A percentile compares a stretch with the other conserved stretches of the same genome.
phyloP scores from a whole-genome alignment of 1,284 basidiomycete genomes.

The Pholiota adiposa region DNA sequence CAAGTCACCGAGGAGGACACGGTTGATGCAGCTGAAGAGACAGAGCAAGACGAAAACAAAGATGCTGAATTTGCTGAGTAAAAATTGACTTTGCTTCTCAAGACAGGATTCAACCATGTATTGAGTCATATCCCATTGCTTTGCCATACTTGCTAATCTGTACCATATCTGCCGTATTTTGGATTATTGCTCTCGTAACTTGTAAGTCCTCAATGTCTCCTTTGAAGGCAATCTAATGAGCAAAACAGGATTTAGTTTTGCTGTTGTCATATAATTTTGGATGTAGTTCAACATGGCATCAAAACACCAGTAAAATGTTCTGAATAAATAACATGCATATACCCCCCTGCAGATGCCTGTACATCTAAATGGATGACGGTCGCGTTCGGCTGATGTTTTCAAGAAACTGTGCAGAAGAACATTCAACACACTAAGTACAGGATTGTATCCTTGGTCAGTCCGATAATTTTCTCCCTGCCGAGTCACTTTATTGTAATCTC shows the following conservation, averaged over 20 bases:
- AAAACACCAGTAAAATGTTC: neutral
- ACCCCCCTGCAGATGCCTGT: too few species aligned
- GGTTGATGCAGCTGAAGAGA: constrained; percentile 19
- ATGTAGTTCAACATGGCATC: neutral
- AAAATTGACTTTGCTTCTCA: neutral
- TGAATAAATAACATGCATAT: neutral
- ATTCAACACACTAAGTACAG: too few species aligned
- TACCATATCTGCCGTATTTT: neutral
- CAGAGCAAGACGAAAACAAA: constrained; percentile 13
- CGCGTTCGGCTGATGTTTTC: too few species aligned
- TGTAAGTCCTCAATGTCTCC: neutral
- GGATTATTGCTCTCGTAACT: neutral
- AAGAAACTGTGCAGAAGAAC: too few species aligned
- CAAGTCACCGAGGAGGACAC: neutral
- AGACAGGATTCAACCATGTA: too few species aligned
- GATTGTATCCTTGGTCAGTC: too few species aligned
- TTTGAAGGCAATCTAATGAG: neutral
- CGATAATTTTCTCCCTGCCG: too few species aligned
- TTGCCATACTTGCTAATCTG: neutral
- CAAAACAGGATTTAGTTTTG: neutral
- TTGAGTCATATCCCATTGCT: neutral
- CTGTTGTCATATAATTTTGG: neutral
- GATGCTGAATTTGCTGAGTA: neutral
- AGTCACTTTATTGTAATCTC: too few species aligned
- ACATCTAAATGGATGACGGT: too few species aligned